Evolutionary conservation across 2,329 filamentous ascomycete genomes (phyloP).

Genomic region (Fusarium succisae): DNA sequence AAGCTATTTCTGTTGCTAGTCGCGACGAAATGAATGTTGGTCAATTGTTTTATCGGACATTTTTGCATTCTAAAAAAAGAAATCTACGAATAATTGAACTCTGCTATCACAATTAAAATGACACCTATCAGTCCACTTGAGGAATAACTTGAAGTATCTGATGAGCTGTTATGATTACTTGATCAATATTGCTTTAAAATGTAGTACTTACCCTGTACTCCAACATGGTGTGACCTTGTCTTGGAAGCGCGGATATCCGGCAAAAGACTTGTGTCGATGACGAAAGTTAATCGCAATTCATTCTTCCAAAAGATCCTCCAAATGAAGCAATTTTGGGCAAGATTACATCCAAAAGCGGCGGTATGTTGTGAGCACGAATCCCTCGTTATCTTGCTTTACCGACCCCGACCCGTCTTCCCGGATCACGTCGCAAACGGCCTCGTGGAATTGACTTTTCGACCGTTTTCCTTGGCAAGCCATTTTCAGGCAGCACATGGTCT

Average conservation of each 20-base stretch:
- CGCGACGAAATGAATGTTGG: accelerated
- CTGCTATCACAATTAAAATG: accelerated
- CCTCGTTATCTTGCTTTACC: background rate
- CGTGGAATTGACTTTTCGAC: background rate
- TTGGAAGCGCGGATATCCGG: background rate
- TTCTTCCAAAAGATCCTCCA: background rate
- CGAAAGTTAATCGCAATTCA: background rate
- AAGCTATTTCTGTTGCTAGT: too few species aligned
- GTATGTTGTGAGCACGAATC: background rate
- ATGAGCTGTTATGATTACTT: too few species aligned
- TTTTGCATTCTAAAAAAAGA: accelerated
- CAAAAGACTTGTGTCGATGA: background rate
- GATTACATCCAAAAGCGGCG: background rate
- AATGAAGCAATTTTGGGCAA: background rate
- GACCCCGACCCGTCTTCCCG: background rate
- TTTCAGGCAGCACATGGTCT: background rate
- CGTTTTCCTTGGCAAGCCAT: background rate
- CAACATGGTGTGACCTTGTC: background rate
- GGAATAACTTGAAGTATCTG: too few species aligned
- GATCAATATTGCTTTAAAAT: background rate
- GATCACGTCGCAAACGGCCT: background rate
- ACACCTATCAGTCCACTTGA: too few species aligned
- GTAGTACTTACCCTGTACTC: background rate
- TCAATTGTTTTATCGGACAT: background rate
- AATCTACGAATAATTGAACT: accelerated